A percentile compares a stretch with the other conserved stretches of the same genome.
Evolutionary conservation across 495 filamentous ascomycete genomes (phyloP).

Genomic region (Lasiosphaeria hispida): DNA sequence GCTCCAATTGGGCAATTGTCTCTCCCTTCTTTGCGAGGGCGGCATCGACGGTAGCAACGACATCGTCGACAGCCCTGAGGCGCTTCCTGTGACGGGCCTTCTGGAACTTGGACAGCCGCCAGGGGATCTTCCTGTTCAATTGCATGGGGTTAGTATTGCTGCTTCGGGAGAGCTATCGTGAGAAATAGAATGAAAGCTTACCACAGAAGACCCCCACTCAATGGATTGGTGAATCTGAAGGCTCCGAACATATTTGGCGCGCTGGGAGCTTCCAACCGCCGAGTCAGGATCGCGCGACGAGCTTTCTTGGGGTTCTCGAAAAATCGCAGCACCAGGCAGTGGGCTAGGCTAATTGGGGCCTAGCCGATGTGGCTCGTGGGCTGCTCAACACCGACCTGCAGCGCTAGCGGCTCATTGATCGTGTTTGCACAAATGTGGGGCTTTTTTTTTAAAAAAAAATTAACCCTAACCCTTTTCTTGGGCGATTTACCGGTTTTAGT

Average conservation of each 20-base stretch:
- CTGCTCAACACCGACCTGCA: no score
- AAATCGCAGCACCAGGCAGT: slow-evolving; percentile 22
- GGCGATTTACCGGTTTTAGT: no score
- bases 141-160: neutral
- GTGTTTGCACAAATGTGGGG: no score
- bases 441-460: no score
- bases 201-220: slow-evolving; percentile 83
- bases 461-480: no score
- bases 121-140: slow-evolving; percentile 85
- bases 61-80: slow-evolving; percentile 77
- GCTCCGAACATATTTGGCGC: slow-evolving; percentile 65
- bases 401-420: no score
- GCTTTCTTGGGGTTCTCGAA: slow-evolving; percentile 10
- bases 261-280: slow-evolving; percentile 15
- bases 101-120: slow-evolving; percentile 86
- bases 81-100: slow-evolving; percentile 88
- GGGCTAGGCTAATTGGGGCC: slow-evolving; percentile 15
- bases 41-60: slow-evolving; percentile 71
- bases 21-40: slow-evolving; percentile 71
- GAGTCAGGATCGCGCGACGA: neutral
- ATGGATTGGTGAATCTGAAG: slow-evolving; percentile 72
- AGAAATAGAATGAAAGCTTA: slow-evolving; percentile 32
- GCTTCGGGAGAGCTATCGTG: neutral
- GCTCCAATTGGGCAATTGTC: slow-evolving; percentile 68
- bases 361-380: no score